Base-by-base conservation (phyloP, 2,329 filamentous ascomycete species). In the Pseudogymnoascus sp. region DNA sequence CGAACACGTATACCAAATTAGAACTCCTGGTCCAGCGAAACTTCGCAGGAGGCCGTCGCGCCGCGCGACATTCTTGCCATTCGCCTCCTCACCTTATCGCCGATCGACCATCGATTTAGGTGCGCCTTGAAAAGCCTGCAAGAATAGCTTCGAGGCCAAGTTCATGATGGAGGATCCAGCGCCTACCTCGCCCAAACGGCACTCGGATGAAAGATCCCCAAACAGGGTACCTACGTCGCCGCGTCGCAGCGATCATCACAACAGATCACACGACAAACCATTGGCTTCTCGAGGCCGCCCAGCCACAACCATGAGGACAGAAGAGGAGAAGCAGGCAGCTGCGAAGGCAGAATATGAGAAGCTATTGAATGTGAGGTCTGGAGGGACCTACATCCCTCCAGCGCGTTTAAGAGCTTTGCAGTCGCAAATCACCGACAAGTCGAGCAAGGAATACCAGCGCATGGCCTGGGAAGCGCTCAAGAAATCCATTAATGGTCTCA, bases 401-500 rank as follows among this genome's bases (percentile, higher is more conserved):
- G 93, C 93, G 62, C 85, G 91, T 69, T 81, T 99, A 73, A 87
- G 92, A 70, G 93, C 93, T 40, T 84, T 99, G 66, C 95, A 99
- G 79, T 91, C 93, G 62, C 92, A 96, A 77, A 96, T 99, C 76
- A 97, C 92, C 66, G 95, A 99, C 78, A 96, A 96, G 81, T 87
- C 84, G 63, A 96, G 88, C 76, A 96, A 96, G 77, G 95, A 97
- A 78, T 97, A 96, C 74, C 95, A 97, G 82, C 90, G 95, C 71
- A 96, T 99, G 91, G 92, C 93, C 8, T 99, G 95, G 95, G 95
- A 99, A 77, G 93, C 93, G 11, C 80, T 99, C 72, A 99, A 99
- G 80, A 99, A 99, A 81, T 95, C 90, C 60, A 96, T 99, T 78
- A 97, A 99, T 74, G 95, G 95, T 70, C 79, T 99, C 68, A 96